Evolutionary conservation across 768 basidiomycete species (phyloP).

Genomic region (Pleurotus tuber-regium): DNA sequence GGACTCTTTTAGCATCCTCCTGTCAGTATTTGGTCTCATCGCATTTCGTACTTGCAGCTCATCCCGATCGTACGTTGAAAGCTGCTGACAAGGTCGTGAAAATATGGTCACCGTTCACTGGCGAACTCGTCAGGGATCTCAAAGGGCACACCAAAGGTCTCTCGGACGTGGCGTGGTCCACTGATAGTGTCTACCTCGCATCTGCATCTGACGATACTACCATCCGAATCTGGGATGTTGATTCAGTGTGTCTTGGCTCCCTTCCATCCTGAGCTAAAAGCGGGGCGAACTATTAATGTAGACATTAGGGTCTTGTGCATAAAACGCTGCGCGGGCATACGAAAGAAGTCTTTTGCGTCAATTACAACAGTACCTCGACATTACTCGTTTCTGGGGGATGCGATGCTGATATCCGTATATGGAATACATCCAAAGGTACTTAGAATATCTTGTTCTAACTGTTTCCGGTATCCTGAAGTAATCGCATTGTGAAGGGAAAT

Average conservation of each 20-base stretch:
- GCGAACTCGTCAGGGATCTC: constrained; percentile 72
- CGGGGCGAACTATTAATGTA: constrained; percentile 11
- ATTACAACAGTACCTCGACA: constrained; percentile 86
- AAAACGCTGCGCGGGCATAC: constrained; percentile 80
- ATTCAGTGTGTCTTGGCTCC: constrained; percentile 51
- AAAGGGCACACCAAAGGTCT: constrained; percentile 79
- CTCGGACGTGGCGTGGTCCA: constrained; percentile 88
- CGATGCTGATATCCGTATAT: constrained; percentile 90
- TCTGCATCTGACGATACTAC: constrained; percentile 93
- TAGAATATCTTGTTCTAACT: too few relatives aligned
- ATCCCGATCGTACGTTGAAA: constrained; percentile 23
- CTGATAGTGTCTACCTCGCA: constrained; percentile 78
- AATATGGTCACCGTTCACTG: constrained; percentile 81
- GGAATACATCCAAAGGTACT: constrained; percentile 83
- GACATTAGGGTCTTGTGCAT: constrained; percentile 59
- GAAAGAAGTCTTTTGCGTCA: constrained; percentile 88
- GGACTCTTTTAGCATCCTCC: constrained; percentile 80
- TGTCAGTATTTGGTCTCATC: constrained; percentile 45
- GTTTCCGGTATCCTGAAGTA: not conserved
- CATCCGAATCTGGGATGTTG: constrained; percentile 86
- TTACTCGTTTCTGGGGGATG: constrained; percentile 90
- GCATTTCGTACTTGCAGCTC: constrained; percentile 13
- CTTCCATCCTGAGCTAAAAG: constrained; percentile 1
- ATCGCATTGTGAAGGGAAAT: constrained; percentile 56
- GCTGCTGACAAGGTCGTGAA: constrained; percentile 79